A percentile compares a stretch with the other conserved stretches of the same genome.
Conservation (phyloP, 2,329 filamentous ascomycete genomes). For the Fusarium haematococcum region DNA sequence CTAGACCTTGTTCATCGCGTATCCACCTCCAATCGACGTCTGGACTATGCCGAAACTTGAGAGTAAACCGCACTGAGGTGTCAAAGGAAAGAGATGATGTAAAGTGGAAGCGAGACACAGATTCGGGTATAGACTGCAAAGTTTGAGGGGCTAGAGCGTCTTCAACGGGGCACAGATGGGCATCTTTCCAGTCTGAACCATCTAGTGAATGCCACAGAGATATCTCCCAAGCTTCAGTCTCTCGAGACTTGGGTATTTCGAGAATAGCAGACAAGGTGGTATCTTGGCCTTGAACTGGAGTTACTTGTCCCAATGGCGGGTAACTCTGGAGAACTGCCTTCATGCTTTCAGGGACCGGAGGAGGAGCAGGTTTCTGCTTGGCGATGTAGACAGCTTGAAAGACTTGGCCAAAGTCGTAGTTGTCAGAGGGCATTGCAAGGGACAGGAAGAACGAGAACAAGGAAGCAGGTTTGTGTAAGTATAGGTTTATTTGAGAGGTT, state of each 20-base stretch:
- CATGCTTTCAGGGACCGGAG: constrained; percentile 48
- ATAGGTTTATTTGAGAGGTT: constrained; percentile 18
- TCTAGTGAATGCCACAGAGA: constrained; percentile 78
- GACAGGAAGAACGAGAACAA: not conserved
- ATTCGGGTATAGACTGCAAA: constrained; percentile 56
- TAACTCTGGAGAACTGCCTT: constrained; percentile 61
- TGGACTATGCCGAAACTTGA: constrained; percentile 71
- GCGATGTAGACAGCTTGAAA: constrained; percentile 54
- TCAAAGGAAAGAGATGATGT: constrained; percentile 60
- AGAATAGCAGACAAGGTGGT: constrained; percentile 76
- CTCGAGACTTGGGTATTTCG: constrained; percentile 69
- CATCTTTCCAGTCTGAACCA: constrained; percentile 68
- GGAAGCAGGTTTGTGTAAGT: constrained; percentile 9
- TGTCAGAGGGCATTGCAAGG: constrained; percentile 42
- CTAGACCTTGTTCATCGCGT: constrained; percentile 70
- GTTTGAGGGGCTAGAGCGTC: constrained; percentile 56
- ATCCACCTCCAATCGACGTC: constrained; percentile 76
- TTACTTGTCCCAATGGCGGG: constrained; percentile 82
- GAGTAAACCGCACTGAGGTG: constrained; percentile 71
- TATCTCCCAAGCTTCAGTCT: constrained; percentile 75
- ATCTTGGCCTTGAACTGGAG: constrained; percentile 62
- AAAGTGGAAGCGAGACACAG: constrained; percentile 63
- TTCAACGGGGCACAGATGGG: constrained; percentile 48
- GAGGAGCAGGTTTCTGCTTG: constrained; percentile 51
- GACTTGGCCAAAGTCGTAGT: constrained; percentile 51